Base-by-base conservation (phyloP, 495 filamentous ascomycete genomes). In the Filosporella fistucella region DNA sequence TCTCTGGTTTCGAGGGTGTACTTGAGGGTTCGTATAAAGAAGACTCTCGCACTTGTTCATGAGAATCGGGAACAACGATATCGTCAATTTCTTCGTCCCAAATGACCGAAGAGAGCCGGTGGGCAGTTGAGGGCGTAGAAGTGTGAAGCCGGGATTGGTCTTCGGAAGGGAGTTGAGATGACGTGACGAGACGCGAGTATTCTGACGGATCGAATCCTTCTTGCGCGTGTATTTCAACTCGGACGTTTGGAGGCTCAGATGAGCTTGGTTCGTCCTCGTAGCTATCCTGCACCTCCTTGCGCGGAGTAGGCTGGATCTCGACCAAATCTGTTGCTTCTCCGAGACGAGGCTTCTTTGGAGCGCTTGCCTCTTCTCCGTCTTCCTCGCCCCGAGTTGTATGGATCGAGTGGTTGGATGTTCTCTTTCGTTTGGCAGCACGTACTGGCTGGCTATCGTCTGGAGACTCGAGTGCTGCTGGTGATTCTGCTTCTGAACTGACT, bases 201-300 rank as follows among this genome's bases (percentile, higher is more conserved):
- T 43, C 55, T 36, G 36, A 35, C 12, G 23, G 40, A 34, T 59
- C 49, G 37, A 59, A 53, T 7, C 23, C 42, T 28, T 56, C 26
- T 7, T 41, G 21, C 5, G 45, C 22, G 14, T 14, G 9, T 13
- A 60, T 50, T 30, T 56, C 53, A 11, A 60, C 57, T 6, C 14
- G 23, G 2, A 38, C 26, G 0, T 30, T 20, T 10, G 4, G 23
- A 45, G 14, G 21, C 14, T 17, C 26, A 11, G 11, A 16, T 16
- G 14, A 17, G 21, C 46, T 51, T 17, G 37, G 33, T 7, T 52
- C 48, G n/a, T 59, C 49, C 45, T 60, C 52, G 53, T 53, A 60
- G 16, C 53, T 60, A 54, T 60, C 57, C 37, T 54, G 46, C 16
- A 56, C 54, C 28, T 56, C 53, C 2, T 11, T 42, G 4, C 40